Evolutionary conservation across 139 green algal species (phyloP).

Genomic region (Nannochloris sp.): DNA sequence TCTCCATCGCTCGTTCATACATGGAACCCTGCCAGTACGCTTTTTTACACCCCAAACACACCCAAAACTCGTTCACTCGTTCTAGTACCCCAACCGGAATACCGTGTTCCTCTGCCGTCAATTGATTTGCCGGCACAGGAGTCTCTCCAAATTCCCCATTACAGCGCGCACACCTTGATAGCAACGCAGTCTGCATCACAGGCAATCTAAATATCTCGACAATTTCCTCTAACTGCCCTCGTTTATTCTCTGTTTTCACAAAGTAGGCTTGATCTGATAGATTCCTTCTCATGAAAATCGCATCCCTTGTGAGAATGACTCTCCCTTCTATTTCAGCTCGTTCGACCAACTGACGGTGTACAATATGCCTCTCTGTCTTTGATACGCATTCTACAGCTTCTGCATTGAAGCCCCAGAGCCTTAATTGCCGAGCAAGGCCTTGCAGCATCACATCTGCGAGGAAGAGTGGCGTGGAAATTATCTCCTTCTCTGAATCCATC

Average conservation of each 20-base stretch:
- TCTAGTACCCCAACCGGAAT: slow-evolving; percentile 19
- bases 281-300: slow-evolving; percentile 16
- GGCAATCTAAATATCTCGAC: slow-evolving; percentile 22
- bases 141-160: slow-evolving; percentile 40
- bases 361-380: slow-evolving; percentile 2
- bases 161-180: slow-evolving; percentile 39
- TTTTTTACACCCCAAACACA: slow-evolving; percentile 20
- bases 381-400: background rate
- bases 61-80: slow-evolving; percentile 33
- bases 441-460: slow-evolving; percentile 40
- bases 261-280: slow-evolving; percentile 25
- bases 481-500: background rate
- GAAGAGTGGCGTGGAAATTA: slow-evolving; percentile 22
- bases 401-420: slow-evolving; percentile 43
- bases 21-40: slow-evolving; percentile 31
- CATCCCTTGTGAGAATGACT: slow-evolving; percentile 43
- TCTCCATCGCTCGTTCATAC: slow-evolving; percentile 20
- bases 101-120: slow-evolving; percentile 13
- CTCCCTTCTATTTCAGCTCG: slow-evolving; percentile 25
- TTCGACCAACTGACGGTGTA: slow-evolving; percentile 27
- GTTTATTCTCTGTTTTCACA: slow-evolving; percentile 29
- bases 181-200: slow-evolving; percentile 10
- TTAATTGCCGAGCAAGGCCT: slow-evolving; percentile 44
- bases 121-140: slow-evolving; percentile 1
- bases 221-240: slow-evolving; percentile 41